phyloP scores from a whole-genome alignment of 73 alveolate species.

The Paraurostyla sp. region DNA sequence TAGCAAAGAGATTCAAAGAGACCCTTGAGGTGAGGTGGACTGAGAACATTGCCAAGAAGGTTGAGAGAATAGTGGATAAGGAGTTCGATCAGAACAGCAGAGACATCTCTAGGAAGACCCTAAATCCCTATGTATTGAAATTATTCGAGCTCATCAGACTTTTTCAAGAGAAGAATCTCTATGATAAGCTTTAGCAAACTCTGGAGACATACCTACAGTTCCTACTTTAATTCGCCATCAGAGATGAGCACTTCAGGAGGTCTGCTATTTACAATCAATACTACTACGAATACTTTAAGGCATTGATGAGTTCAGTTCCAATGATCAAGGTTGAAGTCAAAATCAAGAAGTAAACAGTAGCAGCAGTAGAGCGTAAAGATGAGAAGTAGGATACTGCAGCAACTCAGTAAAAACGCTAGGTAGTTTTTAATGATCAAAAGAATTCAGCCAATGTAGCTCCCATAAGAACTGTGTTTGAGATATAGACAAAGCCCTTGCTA shows the following conservation, averaged over 20 bases:
- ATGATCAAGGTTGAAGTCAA: conserved; percentile 53
- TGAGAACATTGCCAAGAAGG: conserved; percentile 59
- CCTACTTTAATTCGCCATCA: conserved; percentile 63
- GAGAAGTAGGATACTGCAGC: background rate
- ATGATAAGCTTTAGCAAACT: conserved; percentile 61
- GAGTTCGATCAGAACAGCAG: conserved; percentile 70
- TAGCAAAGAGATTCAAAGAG: conserved; percentile 65
- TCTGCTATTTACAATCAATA: background rate
- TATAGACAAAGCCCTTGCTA: conserved; percentile 63
- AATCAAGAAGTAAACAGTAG: conserved; percentile 47
- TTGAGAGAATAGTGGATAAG: conserved; percentile 59
- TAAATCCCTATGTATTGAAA: conserved; percentile 75
- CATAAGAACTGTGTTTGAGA: background rate
- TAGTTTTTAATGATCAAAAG: background rate
- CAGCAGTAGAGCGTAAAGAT: background rate
- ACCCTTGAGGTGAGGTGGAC: conserved; percentile 67
- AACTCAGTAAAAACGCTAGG: background rate
- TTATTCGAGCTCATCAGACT: conserved; percentile 68
- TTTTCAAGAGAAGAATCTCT: conserved; percentile 59
- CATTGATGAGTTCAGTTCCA: conserved; percentile 42
- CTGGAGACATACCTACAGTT: conserved; percentile 60
- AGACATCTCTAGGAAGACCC: conserved; percentile 59
- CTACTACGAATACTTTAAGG: conserved; percentile 42
- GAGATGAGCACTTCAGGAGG: conserved; percentile 64
- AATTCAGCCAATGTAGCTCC: background rate